Evolutionary conservation across 805 yeast species (phyloP).

Genomic region (Candida insectorum): DNA sequence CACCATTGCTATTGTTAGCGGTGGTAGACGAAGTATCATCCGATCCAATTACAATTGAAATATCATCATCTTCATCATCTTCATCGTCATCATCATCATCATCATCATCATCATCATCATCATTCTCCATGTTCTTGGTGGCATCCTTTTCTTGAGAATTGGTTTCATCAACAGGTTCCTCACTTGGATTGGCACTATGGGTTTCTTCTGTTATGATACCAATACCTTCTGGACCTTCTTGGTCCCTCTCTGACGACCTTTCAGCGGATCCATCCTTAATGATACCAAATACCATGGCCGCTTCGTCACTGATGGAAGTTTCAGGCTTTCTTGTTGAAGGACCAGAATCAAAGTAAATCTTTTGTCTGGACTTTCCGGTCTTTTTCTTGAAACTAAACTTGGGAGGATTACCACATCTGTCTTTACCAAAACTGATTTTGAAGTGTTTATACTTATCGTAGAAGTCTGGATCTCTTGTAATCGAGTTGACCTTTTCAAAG

Average conservation of each 20-base stretch:
- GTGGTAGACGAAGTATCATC: constrained; percentile 25
- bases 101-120: constrained; percentile 8
- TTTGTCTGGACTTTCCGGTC: constrained; percentile 25
- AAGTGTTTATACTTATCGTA: constrained; percentile 48
- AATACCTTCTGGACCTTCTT: not conserved
- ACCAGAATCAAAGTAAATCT: constrained; percentile 23
- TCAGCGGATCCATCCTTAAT: constrained; percentile 14
- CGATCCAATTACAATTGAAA: constrained; percentile 35
- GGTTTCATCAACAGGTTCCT: constrained; percentile 1
- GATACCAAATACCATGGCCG: constrained; percentile 45
- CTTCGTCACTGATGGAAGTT: constrained; percentile 34
- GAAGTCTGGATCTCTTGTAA: constrained; percentile 27
- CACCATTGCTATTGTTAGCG: constrained; percentile 12
- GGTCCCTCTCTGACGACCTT: not conserved
- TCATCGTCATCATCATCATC: constrained; percentile 21
- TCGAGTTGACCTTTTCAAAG: constrained; percentile 30
- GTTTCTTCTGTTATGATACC: constrained; percentile 1
- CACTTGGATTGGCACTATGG: not conserved
- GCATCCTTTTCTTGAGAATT: constrained; percentile 1
- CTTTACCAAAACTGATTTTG: constrained; percentile 70
- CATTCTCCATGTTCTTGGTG: constrained; percentile 1
- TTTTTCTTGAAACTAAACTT: constrained; percentile 47
- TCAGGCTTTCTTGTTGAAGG: constrained; percentile 10
- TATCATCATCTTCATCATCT: constrained; percentile 34
- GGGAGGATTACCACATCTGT: constrained; percentile 76